Base-by-base conservation (phyloP, 2,329 filamentous ascomycete genomes). In the Nothophoma quercina region DNA sequence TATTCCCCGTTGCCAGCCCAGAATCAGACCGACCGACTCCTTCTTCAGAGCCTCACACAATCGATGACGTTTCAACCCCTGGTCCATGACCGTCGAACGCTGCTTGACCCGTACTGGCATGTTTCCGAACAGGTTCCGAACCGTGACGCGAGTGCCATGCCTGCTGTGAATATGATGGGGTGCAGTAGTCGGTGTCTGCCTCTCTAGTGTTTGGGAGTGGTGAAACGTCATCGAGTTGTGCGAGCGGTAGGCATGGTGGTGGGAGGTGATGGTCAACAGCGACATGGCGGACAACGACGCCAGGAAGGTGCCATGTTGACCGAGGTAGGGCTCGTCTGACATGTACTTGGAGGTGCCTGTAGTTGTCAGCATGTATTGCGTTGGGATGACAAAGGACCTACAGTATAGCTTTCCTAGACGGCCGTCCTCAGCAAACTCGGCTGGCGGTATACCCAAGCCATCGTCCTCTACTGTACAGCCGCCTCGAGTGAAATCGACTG, bases 21-120 rank as follows among this genome's bases (percentile, higher is more conserved):
- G 77, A n/a, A 96, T 69, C 3, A 96, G 70, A 1, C 83, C 83
- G 1, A 85, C 79, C 2, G 92, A 64, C 5, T 80, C 75, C 41
- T 77, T 81, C 55, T 84, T 82, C 13, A 96, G 74, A 1, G 73
- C 73, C 22, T 86, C 82, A 85, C 90, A 93, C 44, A 89, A 82
- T 58, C 82, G 88, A 16, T 82, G 80, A 4, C 82, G 73, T 39
- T 87, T 78, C 19, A 78, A 68, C 9, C 52, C 79, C 60, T 60
- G 79, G 80, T 64, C 85, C 77, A 30, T 80, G 71, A 58, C 75
- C 3, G 85, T 62, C 0, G 84, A 84, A 57, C 92, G 84, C 63
- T 92, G 89, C 69, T 95, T 96, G 21, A 96, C 88, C 12, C 93
- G 86, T 10, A 97, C 93, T 0, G 93, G 92, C 85, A 97, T 90